Evolutionary conservation across 2,329 filamentous ascomycete species (phyloP).

Genomic region (Sporothrix sp.): DNA sequence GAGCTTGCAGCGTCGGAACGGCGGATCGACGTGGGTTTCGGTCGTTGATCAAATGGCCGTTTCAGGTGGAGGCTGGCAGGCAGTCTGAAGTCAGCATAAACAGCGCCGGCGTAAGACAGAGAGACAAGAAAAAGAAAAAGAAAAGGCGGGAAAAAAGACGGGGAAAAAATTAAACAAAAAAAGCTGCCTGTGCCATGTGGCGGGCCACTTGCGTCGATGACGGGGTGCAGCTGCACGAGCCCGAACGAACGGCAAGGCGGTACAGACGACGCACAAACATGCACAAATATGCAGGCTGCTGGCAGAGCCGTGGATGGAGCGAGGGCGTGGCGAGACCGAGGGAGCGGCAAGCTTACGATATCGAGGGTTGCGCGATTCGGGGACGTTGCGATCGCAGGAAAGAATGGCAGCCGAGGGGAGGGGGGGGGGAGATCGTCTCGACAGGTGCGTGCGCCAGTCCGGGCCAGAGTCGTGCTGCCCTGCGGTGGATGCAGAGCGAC

Average conservation of each 20-base stretch:
- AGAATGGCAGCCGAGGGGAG: neutral
- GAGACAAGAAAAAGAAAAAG: neutral
- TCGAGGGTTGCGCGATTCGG: neutral
- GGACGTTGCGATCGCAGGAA: neutral
- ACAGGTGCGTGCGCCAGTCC: neutral
- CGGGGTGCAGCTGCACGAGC: neutral
- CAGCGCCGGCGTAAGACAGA: neutral
- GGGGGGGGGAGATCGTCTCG: neutral
- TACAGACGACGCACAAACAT: neutral
- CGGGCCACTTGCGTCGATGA: neutral
- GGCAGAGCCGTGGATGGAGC: neutral
- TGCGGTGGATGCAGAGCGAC: neutral
- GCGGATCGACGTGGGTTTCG: conserved; percentile 6
- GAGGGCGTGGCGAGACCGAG: no score
- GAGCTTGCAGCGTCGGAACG: neutral
- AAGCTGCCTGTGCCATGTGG: neutral
- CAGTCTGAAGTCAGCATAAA: conserved; percentile 8
- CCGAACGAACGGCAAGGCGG: neutral
- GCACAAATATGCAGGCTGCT: no score
- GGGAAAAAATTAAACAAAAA: neutral
- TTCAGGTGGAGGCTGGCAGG: conserved; percentile 14
- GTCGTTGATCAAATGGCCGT: neutral
- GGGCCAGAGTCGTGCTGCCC: neutral
- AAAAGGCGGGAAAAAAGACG: neutral
- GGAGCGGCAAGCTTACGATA: no score